These are phyloP conservation scores for Tetrapisispora nanseiensis DNA, from an alignment of 805 yeast species.

Conservation along the genomic window DNA sequence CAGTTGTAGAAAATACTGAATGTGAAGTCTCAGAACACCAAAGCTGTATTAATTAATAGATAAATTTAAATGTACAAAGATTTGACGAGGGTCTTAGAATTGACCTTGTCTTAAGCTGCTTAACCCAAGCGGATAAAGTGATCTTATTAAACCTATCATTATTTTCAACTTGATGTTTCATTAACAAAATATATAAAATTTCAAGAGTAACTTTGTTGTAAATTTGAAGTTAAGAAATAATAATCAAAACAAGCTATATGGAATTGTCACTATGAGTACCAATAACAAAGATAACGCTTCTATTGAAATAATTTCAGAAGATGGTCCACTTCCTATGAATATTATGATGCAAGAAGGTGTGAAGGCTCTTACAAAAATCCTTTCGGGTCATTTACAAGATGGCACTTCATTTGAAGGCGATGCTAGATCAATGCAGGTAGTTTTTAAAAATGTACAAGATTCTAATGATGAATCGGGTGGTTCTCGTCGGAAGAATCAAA, in stretches of 20 bases:
- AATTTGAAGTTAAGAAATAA: no score
- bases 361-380: slow-evolving; percentile 24
- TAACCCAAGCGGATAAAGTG: no score
- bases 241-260: neutral
- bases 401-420: slow-evolving; percentile 11
- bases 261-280: neutral
- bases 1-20: no score
- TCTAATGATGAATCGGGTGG: neutral
- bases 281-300: slow-evolving; percentile 6
- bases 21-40: no score
- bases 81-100: no score
- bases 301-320: slow-evolving; percentile 18
- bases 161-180: no score
- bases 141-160: no score
- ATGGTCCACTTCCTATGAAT: slow-evolving; percentile 25
- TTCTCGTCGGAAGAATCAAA: neutral
- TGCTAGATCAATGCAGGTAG: slow-evolving; percentile 19
- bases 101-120: no score
- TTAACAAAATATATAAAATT: no score
- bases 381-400: slow-evolving; percentile 24
- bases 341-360: slow-evolving; percentile 30
- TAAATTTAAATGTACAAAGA: no score
- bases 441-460: slow-evolving; percentile 11
- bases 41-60: no score
- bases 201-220: no score